Evolutionary conservation across 441 rosid species (phyloP).

Genomic region (Omphalea diandra): DNA sequence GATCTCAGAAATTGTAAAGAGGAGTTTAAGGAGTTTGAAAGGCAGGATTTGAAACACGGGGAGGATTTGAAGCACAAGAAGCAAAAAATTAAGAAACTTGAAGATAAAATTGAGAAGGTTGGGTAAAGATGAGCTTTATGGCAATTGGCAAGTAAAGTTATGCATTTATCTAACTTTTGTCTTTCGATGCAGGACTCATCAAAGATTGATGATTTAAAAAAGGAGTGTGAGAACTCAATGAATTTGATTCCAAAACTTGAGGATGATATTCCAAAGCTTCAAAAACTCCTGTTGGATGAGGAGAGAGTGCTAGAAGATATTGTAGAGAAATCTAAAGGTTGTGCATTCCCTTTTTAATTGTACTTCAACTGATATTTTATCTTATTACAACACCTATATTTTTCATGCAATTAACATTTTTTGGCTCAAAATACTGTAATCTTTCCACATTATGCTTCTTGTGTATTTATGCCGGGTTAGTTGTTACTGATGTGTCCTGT

Average conservation of each 20-base stretch:
- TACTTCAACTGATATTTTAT: not conserved
- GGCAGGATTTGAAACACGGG: conserved; percentile 88
- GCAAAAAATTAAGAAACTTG: conserved; percentile 93
- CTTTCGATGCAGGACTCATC: conserved; percentile 56
- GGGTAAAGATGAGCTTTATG: conserved; percentile 23
- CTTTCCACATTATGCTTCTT: not conserved
- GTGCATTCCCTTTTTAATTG: conserved; percentile 7
- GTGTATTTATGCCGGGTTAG: not conserved
- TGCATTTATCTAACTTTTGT: not conserved
- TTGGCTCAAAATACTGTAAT: not conserved
- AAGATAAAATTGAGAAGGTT: conserved; percentile 87
- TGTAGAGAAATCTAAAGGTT: conserved; percentile 80
- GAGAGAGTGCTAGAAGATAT: conserved; percentile 74
- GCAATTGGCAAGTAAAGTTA: conserved; percentile 16
- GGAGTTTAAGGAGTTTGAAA: conserved; percentile 91
- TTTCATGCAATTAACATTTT: not conserved
- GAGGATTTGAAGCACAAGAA: conserved; percentile 92
- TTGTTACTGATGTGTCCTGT: not conserved
- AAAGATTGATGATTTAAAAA: conserved; percentile 60
- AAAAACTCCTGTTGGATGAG: conserved; percentile 59
- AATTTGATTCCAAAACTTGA: conserved; percentile 77
- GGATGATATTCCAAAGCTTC: conserved; percentile 71
- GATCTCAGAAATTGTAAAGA: conserved; percentile 70
- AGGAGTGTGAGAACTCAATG: conserved; percentile 63
- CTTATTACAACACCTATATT: not conserved